Evolutionary conservation across 306 rosid genomes (phyloP), one percentile per base, ranked within the genome.

Genomic region (Malus sieversii): DNA sequence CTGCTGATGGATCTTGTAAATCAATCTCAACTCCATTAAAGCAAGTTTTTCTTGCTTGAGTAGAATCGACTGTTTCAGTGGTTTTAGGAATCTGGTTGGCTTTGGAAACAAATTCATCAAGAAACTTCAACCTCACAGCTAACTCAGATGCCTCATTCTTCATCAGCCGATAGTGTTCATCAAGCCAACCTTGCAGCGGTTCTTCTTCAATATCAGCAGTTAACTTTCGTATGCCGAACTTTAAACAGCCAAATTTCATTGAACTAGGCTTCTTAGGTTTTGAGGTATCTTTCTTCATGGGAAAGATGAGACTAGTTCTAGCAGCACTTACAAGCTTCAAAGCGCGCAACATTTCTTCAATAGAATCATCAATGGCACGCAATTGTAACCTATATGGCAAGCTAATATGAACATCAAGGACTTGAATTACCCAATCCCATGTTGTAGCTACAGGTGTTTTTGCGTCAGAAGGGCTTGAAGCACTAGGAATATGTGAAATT

Each of bases 121-220:
- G 87, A 82, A 90, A 89, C 78, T 88, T 87, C 84, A 89, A 81
- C 80, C 96, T 87, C 45, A 90, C 92, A 88, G 98, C 97, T 70
- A 90, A 81, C 76, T 96, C 99, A 74, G 89, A 79, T 22, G 92
- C 99, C 82, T 96, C 99, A 85, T 92, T 92, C 90, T 79, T 96
- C 89, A 96, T 84, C 78, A 96, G 86, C 72, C 74, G 91, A 80
- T 87, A 86, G 85, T 96, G 99, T 82, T 96, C 99, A 87, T 96
- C 99, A 87, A 96, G 90, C 99, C 99, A 96, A 69, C 97, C 99
- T 86, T 96, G 99, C 76, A 96, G 59, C 46, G 98, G 99, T 73
- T 96, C 98, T 83, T 96, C 99, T 87, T 96, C 99, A 60, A 96
- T 92, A 77, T 92, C 96, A 75, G 87, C 92, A 84, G 96, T 89